Evolutionary conservation across 352 stramenopile species (phyloP), one percentile per base, ranked within the genome.

Genomic region (Globisporangium abappressorium): DNA sequence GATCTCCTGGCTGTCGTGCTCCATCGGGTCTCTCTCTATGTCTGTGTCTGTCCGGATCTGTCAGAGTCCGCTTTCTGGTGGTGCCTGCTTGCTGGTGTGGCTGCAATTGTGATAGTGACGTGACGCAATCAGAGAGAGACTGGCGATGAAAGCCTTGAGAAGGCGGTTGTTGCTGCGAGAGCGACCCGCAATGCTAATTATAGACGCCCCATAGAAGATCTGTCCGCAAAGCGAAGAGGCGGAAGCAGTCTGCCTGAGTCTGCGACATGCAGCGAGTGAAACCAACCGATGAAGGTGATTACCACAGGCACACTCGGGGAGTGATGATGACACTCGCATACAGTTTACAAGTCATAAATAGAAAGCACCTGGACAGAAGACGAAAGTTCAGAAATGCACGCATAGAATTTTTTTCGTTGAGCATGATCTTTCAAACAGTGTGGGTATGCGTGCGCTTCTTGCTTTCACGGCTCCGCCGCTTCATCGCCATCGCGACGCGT

Each of bases 1-100:
- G 58, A 89, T 77, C 60, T 87, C 77, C 26, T 82, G 78, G 49
- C 77, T 81, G 71, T 83, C 77, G 64, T 69, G 65, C 72, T 81
- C 72, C 70, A 79, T 80, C 1, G 24, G 12, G 2, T 18, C 6
- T 28, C 34, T 51, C 15, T 22, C 5, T n/a, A 9, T 51, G 5
- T 51, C 5, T 22, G 43, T 51, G 18, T 51, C 5, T 51, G 33
- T 38, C 8, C 1, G 7, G 5, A 24, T 51, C 18, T 51, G 18
- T 51, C 43, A n/a, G 43, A 5, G 18, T 7, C 15, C 43, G 43
- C 18, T n/a, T 60, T 34, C 8, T 26, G 54, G 30, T 61, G 55
- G 18, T 61, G 55, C 15, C 15, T 43, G 18, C 1, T 30, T n/a
- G 33, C 28, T 59, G 54, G 1, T 30, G 18, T 36, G 22, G 18